A percentile compares a stretch with the other conserved stretches of the same genome.
Evolutionary conservation across 208 protist genomes (phyloP).

Genomic region (Acanthamoeba sp.): DNA sequence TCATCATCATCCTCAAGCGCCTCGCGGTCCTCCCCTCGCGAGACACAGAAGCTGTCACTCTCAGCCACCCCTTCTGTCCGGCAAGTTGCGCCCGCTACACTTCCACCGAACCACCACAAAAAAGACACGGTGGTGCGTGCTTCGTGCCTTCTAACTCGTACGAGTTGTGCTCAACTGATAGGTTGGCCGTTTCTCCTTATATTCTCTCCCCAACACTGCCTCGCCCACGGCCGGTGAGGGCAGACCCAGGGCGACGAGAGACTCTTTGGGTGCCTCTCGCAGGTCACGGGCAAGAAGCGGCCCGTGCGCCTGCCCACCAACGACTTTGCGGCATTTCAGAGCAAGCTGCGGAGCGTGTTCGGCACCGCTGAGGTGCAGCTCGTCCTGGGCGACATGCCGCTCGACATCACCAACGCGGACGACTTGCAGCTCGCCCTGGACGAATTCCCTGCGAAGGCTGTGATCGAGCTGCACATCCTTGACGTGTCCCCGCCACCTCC

Average conservation of each 20-base stretch:
- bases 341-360: neutral
- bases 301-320: neutral
- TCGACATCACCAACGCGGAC: neutral
- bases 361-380: neutral
- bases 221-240: neutral
- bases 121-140: too few relatives aligned
- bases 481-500: neutral
- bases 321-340: neutral
- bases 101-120: too few relatives aligned
- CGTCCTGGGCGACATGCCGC: neutral
- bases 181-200: too few relatives aligned
- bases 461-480: neutral
- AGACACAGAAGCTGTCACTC: too few relatives aligned
- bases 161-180: too few relatives aligned
- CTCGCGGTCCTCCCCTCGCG: neutral
- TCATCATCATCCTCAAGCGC: neutral
- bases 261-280: neutral
- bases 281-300: neutral
- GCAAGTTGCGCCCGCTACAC: too few relatives aligned
- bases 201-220: neutral
- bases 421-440: neutral
- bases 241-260: neutral
- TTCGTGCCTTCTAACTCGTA: too few relatives aligned
- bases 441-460: neutral
- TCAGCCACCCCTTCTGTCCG: too few relatives aligned